phyloP scores from a whole-genome alignment of 306 rosid species.

The Citrullus colocynthis region DNA sequence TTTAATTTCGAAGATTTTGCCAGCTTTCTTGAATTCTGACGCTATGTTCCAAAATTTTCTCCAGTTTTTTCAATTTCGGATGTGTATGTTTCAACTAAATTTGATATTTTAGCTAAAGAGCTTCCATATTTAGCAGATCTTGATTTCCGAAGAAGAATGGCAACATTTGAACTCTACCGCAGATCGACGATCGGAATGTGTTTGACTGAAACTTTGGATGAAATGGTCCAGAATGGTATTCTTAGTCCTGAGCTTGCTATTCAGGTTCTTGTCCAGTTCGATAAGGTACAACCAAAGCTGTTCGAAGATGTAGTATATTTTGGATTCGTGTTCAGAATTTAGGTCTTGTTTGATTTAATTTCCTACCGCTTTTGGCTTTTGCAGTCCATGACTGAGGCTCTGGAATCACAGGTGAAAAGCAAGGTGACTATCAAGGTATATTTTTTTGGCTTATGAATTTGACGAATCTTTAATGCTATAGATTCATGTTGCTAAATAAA shows the following conservation, averaged over 20 bases:
- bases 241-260: slow-evolving; percentile 90
- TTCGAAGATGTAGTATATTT: background rate
- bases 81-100: background rate
- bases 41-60: background rate
- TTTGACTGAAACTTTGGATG: slow-evolving; percentile 80
- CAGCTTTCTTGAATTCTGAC: background rate
- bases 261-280: slow-evolving; percentile 92
- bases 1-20: slow-evolving; percentile 2
- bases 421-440: slow-evolving; percentile 74
- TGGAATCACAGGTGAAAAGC: slow-evolving; percentile 77
- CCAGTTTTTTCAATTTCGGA: background rate
- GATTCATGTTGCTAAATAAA: background rate
- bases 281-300: slow-evolving; percentile 40
- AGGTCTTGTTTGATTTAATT: slow-evolving; percentile 2
- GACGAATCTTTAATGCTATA: background rate
- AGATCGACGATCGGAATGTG: slow-evolving; percentile 90
- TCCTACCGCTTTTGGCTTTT: background rate
- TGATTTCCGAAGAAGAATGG: slow-evolving; percentile 34
- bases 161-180: slow-evolving; percentile 84
- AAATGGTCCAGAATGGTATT: slow-evolving; percentile 79
- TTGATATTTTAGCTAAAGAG: background rate
- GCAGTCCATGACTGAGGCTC: slow-evolving; percentile 90
- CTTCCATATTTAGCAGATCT: slow-evolving; percentile 29
- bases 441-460: background rate
- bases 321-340: background rate